phyloP scores from a whole-genome alignment of 805 yeast species.

The Pichia deserticola region DNA sequence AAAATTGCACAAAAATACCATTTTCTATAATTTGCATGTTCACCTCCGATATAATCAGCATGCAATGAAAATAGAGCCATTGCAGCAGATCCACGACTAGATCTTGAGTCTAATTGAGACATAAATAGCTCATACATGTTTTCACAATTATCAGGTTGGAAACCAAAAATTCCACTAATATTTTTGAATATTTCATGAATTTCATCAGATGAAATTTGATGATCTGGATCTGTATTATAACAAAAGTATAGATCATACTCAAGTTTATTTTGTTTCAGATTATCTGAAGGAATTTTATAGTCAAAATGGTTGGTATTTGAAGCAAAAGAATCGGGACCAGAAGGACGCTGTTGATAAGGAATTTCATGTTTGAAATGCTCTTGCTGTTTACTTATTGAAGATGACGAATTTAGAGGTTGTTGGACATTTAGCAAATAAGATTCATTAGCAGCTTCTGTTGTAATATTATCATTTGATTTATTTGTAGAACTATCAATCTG shows the following conservation, averaged over 20 bases:
- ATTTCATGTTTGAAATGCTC: neutral
- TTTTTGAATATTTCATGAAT: conserved; percentile 55
- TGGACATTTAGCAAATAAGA: too few species aligned
- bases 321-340: neutral
- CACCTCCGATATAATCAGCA: conserved; percentile 90
- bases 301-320: neutral
- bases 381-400: neutral
- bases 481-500: neutral
- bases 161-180: conserved; percentile 65
- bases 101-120: conserved; percentile 77
- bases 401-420: neutral
- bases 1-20: conserved; percentile 90
- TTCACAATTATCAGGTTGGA: conserved; percentile 68
- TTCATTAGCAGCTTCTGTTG: too few species aligned
- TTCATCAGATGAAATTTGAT: conserved; percentile 64
- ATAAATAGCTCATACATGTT: conserved; percentile 80
- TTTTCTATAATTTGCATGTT: conserved; percentile 74
- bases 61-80: conserved; percentile 72
- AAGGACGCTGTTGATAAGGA: neutral
- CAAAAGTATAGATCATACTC: conserved; percentile 42
- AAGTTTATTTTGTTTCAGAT: conserved; percentile 6
- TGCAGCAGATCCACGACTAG: conserved; percentile 67
- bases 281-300: neutral
- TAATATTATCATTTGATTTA: too few species aligned
- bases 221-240: conserved; percentile 53